phyloP scores from a whole-genome alignment of 2,329 filamentous ascomycete species.

The Septoria linicola region DNA sequence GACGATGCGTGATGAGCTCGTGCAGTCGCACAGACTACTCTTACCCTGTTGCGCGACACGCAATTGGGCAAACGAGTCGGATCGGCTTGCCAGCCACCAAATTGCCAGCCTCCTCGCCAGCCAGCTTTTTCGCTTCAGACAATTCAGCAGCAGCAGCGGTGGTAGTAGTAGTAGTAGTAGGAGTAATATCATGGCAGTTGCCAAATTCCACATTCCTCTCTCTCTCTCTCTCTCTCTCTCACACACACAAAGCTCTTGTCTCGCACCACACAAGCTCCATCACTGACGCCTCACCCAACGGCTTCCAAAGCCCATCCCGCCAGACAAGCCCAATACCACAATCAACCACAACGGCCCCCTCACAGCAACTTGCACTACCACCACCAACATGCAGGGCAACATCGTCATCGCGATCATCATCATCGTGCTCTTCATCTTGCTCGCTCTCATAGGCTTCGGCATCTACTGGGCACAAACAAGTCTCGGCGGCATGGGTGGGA shows the following conservation, averaged over 20 bases:
- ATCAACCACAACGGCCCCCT: neutral
- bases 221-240: neutral
- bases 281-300: neutral
- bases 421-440: constrained; percentile 53
- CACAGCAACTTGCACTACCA: constrained; percentile 4
- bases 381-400: constrained; percentile 50
- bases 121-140: too few relatives aligned
- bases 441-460: constrained; percentile 49
- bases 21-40: too few relatives aligned
- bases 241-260: neutral
- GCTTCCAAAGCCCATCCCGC: neutral
- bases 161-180: neutral
- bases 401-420: constrained; percentile 55
- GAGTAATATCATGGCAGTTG: neutral
- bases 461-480: constrained; percentile 51
- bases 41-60: too few relatives aligned
- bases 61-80: too few relatives aligned
- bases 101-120: too few relatives aligned
- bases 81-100: too few relatives aligned
- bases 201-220: neutral
- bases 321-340: neutral
- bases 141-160: neutral
- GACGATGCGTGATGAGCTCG: too few relatives aligned
- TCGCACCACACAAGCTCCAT: neutral
- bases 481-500: constrained; percentile 30